These are phyloP conservation scores for Auricularia sp. DNA, from an alignment of 768 basidiomycete species.

Conservation along the genomic window DNA sequence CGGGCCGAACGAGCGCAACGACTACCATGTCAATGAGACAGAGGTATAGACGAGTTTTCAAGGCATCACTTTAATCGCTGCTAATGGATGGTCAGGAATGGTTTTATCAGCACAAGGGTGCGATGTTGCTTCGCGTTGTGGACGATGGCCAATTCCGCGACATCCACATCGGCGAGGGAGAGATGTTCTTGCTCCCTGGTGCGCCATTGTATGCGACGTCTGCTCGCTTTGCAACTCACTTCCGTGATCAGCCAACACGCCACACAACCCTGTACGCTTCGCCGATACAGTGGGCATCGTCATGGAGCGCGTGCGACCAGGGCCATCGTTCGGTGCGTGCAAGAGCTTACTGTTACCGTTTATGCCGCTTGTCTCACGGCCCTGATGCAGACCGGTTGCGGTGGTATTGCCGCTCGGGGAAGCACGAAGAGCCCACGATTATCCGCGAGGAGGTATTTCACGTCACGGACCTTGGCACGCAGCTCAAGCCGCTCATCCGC, in stretches of 20 bases:
- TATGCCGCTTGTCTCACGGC: conserved; percentile 2
- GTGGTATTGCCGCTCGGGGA: conserved; percentile 75
- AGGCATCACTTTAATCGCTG: neutral
- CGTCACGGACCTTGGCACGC: conserved; percentile 82
- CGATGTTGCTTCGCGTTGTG: conserved; percentile 81
- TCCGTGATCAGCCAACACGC: conserved; percentile 65
- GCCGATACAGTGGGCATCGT: conserved; percentile 88
- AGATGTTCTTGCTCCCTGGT: conserved; percentile 96
- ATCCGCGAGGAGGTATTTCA: conserved; percentile 82
- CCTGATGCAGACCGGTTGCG: conserved; percentile 64
- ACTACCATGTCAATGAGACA: conserved; percentile 93
- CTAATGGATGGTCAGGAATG: conserved; percentile 53
- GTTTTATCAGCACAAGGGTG: conserved; percentile 96
- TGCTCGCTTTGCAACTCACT: neutral
- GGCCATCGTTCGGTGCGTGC: conserved; percentile 56
- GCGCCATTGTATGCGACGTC: neutral
- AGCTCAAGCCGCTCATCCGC: conserved; percentile 86
- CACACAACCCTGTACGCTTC: conserved; percentile 91
- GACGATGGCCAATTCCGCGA: conserved; percentile 75
- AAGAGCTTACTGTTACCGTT: neutral
- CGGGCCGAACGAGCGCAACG: conserved; percentile 88
- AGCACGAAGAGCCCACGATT: conserved; percentile 57
- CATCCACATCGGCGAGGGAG: conserved; percentile 84
- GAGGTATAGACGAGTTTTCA: conserved; percentile 40
- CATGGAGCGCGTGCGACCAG: conserved; percentile 75